Conservation (phyloP, 202 grass and related monocot genomes). For the Carex sylvatica region DNA sequence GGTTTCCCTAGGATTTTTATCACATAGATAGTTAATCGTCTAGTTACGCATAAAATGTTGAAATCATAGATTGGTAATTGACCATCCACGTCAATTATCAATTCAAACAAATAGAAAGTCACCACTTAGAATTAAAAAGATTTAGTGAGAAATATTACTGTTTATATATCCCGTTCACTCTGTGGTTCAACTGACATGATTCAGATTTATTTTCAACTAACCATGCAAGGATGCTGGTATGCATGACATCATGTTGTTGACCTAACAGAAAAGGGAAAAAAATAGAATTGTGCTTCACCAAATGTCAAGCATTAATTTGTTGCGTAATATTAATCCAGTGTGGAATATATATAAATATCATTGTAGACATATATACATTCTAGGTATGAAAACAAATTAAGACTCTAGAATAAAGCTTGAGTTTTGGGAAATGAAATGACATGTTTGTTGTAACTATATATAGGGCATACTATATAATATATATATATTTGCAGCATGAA, state of each 20-base stretch:
- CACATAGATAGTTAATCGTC: too few species aligned
- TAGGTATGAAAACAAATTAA: constrained; percentile 12
- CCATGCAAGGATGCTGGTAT: background rate
- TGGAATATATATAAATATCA: background rate
- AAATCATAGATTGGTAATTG: too few species aligned
- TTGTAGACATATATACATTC: background rate
- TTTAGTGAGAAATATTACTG: background rate
- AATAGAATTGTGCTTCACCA: too few species aligned
- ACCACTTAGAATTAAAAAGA: background rate
- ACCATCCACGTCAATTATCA: background rate
- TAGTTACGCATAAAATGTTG: too few species aligned
- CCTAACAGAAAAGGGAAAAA: too few species aligned
- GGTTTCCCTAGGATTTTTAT: too few species aligned
- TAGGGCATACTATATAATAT: background rate
- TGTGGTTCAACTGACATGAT: background rate
- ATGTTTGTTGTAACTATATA: background rate
- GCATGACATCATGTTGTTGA: background rate
- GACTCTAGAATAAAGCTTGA: background rate
- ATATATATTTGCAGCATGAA: constrained; percentile 16
- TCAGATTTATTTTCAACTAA: background rate
- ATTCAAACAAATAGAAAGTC: background rate
- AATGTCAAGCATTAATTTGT: constrained; percentile 4
- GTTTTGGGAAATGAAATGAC: background rate
- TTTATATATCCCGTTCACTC: background rate
- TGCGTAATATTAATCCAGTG: background rate